Percentiles rank a stretch among this genome's conserved stretches.
phyloP scores from a whole-genome alignment of 2,329 filamentous ascomycete genomes.

The Penicillium aurantiogriseum region DNA sequence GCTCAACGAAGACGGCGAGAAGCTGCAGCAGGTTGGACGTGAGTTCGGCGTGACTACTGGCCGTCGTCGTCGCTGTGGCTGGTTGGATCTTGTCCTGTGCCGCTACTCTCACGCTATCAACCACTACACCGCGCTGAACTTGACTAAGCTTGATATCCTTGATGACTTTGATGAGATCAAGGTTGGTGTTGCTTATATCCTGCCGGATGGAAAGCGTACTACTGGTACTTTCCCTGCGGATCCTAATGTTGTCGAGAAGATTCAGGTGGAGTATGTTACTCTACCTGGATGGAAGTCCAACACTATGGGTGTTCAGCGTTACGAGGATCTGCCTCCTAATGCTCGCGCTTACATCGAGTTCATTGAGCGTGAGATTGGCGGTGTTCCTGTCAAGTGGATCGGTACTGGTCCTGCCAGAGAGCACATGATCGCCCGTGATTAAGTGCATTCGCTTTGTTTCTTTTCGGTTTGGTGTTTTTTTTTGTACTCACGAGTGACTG shows the following conservation, averaged over 20 bases:
- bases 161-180: slow-evolving; percentile 64
- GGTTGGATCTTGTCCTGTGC: slow-evolving; percentile 64
- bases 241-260: slow-evolving; percentile 50
- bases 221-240: slow-evolving; percentile 60
- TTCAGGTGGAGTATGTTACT: slow-evolving; percentile 59
- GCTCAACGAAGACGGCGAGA: slow-evolving; percentile 56
- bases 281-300: slow-evolving; percentile 61
- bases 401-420: slow-evolving; percentile 62
- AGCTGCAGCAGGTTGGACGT: slow-evolving; percentile 55
- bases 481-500: slow-evolving; percentile 6
- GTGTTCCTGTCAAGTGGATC: slow-evolving; percentile 61
- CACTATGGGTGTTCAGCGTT: slow-evolving; percentile 58
- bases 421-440: slow-evolving; percentile 58
- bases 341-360: slow-evolving; percentile 61
- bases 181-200: slow-evolving; percentile 57
- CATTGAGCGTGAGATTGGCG: slow-evolving; percentile 57
- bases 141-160: slow-evolving; percentile 64
- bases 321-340: slow-evolving; percentile 56
- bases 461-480: slow-evolving; percentile 2
- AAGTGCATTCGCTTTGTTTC: slow-evolving; percentile 15
- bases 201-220: slow-evolving; percentile 49
- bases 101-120: slow-evolving; percentile 60
- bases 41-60: slow-evolving; percentile 61
- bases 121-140: slow-evolving; percentile 57
- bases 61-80: slow-evolving; percentile 61